phyloP scores from a whole-genome alignment of 1,284 basidiomycete species.

The Heimioporus retisporus region DNA sequence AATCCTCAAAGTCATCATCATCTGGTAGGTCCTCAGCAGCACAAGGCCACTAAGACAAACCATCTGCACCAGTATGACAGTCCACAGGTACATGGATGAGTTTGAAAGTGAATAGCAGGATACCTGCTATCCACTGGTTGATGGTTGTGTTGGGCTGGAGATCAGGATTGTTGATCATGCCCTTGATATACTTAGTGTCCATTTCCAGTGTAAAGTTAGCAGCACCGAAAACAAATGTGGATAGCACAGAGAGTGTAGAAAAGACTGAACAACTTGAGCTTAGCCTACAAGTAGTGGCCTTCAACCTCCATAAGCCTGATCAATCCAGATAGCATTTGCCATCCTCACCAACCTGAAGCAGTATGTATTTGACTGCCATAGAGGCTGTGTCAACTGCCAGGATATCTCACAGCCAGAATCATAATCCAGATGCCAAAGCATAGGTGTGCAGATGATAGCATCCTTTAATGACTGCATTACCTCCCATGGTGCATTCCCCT shows the following conservation, averaged over 20 bases:
- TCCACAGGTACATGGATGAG: background rate
- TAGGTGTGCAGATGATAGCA: slow-evolving; percentile 21
- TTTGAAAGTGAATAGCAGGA: background rate
- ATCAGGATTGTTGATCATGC: slow-evolving; percentile 23
- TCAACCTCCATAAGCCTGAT: slow-evolving; percentile 49
- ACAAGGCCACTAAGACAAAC: background rate
- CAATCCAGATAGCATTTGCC: slow-evolving; percentile 41
- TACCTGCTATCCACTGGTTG: slow-evolving; percentile 50
- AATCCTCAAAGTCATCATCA: background rate
- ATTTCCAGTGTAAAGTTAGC: background rate
- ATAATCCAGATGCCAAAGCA: slow-evolving; percentile 36
- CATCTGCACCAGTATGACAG: background rate
- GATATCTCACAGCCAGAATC: slow-evolving; percentile 33
- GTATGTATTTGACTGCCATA: slow-evolving; percentile 45
- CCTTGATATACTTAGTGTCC: no score
- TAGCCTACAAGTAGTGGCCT: slow-evolving; percentile 37
- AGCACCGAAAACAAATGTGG: slow-evolving; percentile 6
- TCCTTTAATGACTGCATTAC: slow-evolving; percentile 44
- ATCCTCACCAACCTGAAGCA: slow-evolving; percentile 41
- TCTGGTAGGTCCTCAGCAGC: background rate
- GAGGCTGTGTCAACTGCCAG: slow-evolving; percentile 48
- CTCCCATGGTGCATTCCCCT: slow-evolving; percentile 16
- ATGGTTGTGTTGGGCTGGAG: slow-evolving; percentile 43
- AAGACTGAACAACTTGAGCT: slow-evolving; percentile 51
- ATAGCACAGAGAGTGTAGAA: slow-evolving; percentile 24